Evolutionary conservation across 768 basidiomycete genomes (phyloP).

Genomic region (Podaxis sp.): DNA sequence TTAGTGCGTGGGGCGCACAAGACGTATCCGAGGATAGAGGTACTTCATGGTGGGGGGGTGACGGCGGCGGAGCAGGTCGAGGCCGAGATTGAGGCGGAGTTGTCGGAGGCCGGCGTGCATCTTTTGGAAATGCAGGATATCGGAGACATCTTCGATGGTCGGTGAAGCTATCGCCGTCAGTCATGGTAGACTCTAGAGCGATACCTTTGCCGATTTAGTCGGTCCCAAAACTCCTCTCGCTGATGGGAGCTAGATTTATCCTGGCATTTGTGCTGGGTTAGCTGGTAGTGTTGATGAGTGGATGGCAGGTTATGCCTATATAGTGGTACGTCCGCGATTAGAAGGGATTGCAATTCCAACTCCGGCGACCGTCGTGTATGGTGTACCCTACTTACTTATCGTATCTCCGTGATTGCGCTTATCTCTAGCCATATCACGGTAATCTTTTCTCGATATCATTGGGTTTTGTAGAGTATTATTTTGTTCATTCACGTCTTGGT

Average conservation of each 20-base stretch:
- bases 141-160: constrained; percentile 54
- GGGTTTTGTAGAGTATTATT: constrained; percentile 9
- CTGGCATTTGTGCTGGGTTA: background rate
- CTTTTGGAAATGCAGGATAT: constrained; percentile 68
- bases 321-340: constrained; percentile 6
- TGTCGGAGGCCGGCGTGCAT: constrained; percentile 67
- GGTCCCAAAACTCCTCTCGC: constrained; percentile 18
- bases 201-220: constrained; percentile 24
- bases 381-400: constrained; percentile 11
- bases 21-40: constrained; percentile 65
- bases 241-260: background rate
- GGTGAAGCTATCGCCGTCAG: constrained; percentile 25
- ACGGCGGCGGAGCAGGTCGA: constrained; percentile 53
- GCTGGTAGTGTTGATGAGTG: background rate
- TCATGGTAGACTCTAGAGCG: background rate
- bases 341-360: background rate
- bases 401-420: constrained; percentile 1
- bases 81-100: constrained; percentile 59
- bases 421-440: background rate
- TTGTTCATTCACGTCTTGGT: background rate
- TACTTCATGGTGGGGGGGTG: constrained; percentile 53
- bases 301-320: background rate
- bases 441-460: constrained; percentile 1
- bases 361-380: background rate
- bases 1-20: constrained; percentile 65